A percentile compares a stretch with the other conserved stretches of the same genome.
Conservation (phyloP, 2,329 filamentous ascomycete species). For the Alternaria atra region DNA sequence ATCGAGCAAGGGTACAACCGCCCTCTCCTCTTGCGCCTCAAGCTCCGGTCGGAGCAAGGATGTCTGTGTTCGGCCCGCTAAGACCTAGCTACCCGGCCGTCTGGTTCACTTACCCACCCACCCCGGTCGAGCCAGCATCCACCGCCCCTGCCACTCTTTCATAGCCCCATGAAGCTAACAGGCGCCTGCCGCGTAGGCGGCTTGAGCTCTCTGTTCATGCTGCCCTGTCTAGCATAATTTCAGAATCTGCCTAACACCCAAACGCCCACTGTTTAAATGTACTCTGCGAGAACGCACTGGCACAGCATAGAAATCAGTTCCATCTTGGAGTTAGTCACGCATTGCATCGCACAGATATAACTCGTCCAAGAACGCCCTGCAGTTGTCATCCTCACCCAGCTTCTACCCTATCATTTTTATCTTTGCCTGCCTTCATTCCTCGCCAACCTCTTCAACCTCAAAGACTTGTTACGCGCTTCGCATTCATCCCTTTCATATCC, state of each 20-base stretch:
- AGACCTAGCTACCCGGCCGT: slow-evolving; percentile 41
- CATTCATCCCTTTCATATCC: slow-evolving; percentile 12
- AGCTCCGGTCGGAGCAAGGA: slow-evolving; percentile 35
- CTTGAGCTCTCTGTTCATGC: slow-evolving; percentile 40
- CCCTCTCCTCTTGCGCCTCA: slow-evolving; percentile 40
- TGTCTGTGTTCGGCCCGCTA: slow-evolving; percentile 45
- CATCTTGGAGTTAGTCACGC: slow-evolving; percentile 31
- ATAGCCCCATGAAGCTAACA: slow-evolving; percentile 47
- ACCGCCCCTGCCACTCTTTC: slow-evolving; percentile 18
- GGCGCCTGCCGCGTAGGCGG: slow-evolving; percentile 47
- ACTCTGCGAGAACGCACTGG: slow-evolving; percentile 44
- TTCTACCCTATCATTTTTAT: slow-evolving; percentile 15
- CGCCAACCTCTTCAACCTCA: slow-evolving; percentile 3
- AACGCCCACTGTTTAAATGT: slow-evolving; percentile 42
- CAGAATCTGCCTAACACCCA: slow-evolving; percentile 51
- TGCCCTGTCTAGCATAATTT: slow-evolving; percentile 43
- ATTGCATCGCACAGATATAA: slow-evolving; percentile 42
- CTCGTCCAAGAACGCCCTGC: slow-evolving; percentile 38
- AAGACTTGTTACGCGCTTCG: slow-evolving; percentile 17
- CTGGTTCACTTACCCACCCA: slow-evolving; percentile 27
- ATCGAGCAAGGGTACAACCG: slow-evolving; percentile 28
- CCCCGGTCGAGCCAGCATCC: slow-evolving; percentile 34
- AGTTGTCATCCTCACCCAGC: slow-evolving; percentile 26
- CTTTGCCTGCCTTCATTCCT: slow-evolving; percentile 14
- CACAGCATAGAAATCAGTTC: slow-evolving; percentile 42